These are phyloP conservation scores for Chrysosporium keratinophilum DNA, from an alignment of 2,329 filamentous ascomycete genomes.

Conservation along the genomic window DNA sequence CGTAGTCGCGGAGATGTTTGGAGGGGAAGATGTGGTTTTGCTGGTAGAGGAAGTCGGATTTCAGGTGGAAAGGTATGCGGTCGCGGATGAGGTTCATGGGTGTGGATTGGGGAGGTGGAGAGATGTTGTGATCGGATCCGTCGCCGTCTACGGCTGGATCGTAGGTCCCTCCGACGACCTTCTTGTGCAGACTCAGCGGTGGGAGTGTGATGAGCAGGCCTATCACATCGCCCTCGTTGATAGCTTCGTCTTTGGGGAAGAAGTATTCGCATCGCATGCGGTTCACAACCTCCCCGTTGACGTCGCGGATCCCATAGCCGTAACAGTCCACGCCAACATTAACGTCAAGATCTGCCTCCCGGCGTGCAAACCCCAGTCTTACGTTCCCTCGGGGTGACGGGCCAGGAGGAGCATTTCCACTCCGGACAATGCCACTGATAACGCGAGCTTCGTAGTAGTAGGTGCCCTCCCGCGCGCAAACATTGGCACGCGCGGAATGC, in stretches of 20 bases:
- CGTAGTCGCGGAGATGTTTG: constrained; percentile 71
- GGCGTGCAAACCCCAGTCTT: constrained; percentile 40
- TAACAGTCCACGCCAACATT: constrained; percentile 83
- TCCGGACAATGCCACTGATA: constrained; percentile 50
- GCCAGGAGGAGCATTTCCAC: constrained; percentile 18
- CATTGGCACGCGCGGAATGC: constrained; percentile 80
- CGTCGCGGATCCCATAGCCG: constrained; percentile 85
- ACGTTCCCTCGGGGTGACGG: constrained; percentile 34
- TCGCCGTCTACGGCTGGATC: constrained; percentile 67
- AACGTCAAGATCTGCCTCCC: constrained; percentile 39
- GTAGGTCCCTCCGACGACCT: constrained; percentile 76
- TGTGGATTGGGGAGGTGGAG: constrained; percentile 40
- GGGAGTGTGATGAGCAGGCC: constrained; percentile 88
- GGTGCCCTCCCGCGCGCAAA: constrained; percentile 76
- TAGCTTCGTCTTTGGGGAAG: constrained; percentile 65
- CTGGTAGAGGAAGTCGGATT: constrained; percentile 87
- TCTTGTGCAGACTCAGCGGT: constrained; percentile 72
- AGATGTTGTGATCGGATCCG: constrained; percentile 3
- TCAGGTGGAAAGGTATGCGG: constrained; percentile 87
- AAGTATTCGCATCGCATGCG: constrained; percentile 90
- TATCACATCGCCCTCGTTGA: constrained; percentile 85
- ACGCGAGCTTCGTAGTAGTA: constrained; percentile 95
- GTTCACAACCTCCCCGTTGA: constrained; percentile 81
- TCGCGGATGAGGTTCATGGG: constrained; percentile 81
- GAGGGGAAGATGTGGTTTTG: constrained; percentile 53